Conservation (phyloP, 495 filamentous ascomycete genomes). For the Tirmania nivea region DNA sequence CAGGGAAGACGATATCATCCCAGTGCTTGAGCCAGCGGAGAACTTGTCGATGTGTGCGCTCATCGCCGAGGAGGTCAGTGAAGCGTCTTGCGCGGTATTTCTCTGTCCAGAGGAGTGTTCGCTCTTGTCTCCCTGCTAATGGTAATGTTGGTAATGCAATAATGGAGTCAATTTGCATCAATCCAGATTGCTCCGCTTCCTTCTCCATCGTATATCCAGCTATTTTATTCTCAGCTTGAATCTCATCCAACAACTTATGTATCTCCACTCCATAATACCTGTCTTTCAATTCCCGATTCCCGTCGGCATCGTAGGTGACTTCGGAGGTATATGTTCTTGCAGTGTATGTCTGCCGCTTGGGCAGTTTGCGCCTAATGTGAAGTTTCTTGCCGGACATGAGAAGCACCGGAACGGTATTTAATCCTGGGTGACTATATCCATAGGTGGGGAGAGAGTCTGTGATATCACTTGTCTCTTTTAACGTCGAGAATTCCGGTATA, state of each 20-base stretch:
- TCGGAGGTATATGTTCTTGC: not conserved
- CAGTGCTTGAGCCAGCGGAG: constrained; percentile 83
- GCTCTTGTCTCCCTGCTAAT: constrained; percentile 11
- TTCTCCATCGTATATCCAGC: constrained; percentile 39
- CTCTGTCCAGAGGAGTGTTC: constrained; percentile 51
- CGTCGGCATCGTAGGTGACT: not conserved
- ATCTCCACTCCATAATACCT: constrained; percentile 87
- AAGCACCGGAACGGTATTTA: not conserved
- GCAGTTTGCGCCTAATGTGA: not conserved
- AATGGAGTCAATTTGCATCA: not conserved
- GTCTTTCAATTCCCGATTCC: constrained; percentile 24
- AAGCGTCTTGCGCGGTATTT: constrained; percentile 85
- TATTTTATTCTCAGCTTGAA: not conserved
- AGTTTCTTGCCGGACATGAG: not conserved
- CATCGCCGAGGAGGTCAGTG: constrained; percentile 81
- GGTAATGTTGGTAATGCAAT: not conserved
- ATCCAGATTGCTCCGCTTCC: not conserved
- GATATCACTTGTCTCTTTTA: too few relatives aligned
- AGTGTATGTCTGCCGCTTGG: not conserved
- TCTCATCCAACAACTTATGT: constrained; percentile 37
- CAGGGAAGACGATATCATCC: constrained; percentile 80
- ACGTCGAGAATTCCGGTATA: too few relatives aligned
- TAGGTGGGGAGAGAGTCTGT: too few relatives aligned
- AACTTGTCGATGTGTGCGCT: constrained; percentile 78
- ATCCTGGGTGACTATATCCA: not conserved